Evolutionary conservation across 805 yeast species (phyloP).

Genomic region (Hagleromyces aurorensis): DNA sequence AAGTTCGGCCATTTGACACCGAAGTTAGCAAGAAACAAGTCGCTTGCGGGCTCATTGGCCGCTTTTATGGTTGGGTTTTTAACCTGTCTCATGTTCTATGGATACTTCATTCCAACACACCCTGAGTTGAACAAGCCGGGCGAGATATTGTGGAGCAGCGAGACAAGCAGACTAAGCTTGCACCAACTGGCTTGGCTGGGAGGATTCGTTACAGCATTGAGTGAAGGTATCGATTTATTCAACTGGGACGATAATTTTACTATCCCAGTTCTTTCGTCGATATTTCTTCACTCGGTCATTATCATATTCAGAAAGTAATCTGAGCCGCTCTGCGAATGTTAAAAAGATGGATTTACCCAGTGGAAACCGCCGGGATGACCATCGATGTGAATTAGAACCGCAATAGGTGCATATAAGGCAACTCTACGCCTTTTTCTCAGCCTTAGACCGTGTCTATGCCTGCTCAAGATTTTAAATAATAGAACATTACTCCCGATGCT

Average conservation of each 20-base stretch:
- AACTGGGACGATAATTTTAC: constrained; percentile 90
- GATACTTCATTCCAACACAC: constrained; percentile 58
- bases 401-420: too few species aligned
- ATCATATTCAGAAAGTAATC: constrained; percentile 24
- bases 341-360: too few species aligned
- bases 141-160: constrained; percentile 58
- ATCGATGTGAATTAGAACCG: too few species aligned
- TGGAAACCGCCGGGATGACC: too few species aligned
- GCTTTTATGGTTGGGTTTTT: constrained; percentile 69
- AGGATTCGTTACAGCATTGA: constrained; percentile 77
- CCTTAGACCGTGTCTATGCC: too few species aligned
- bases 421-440: too few species aligned
- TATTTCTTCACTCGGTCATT: constrained; percentile 48
- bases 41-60: constrained; percentile 85
- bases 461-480: too few species aligned
- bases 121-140: constrained; percentile 46
- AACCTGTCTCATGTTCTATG: constrained; percentile 64
- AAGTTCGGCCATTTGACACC: constrained; percentile 80
- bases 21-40: constrained; percentile 62
- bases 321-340: too few species aligned
- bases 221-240: constrained; percentile 75
- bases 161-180: constrained; percentile 49
- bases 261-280: constrained; percentile 80
- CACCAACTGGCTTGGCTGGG: constrained; percentile 47
- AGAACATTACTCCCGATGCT: too few species aligned